phyloP scores from a whole-genome alignment of 805 yeast genomes.

The Suhomyces xylopsoci region DNA sequence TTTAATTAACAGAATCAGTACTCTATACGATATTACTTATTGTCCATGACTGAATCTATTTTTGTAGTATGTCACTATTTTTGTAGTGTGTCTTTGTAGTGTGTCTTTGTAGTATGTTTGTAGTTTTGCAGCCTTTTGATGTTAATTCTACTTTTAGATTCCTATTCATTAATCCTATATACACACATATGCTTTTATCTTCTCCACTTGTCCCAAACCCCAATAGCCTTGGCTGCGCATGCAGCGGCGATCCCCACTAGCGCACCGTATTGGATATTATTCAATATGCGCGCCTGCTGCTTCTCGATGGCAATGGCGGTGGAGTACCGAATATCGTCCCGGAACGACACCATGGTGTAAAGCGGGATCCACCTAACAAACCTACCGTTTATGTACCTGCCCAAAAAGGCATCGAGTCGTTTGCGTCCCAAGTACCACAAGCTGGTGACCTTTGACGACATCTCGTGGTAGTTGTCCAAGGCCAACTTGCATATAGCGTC shows the following conservation, averaged over 20 bases:
- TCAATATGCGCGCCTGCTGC: slow-evolving; percentile 54
- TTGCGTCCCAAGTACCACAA: slow-evolving; percentile 61
- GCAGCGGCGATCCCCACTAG: slow-evolving; percentile 7
- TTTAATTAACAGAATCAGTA: too few species aligned
- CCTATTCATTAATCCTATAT: neutral
- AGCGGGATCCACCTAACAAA: slow-evolving; percentile 69
- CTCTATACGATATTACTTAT: too few species aligned
- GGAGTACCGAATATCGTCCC: slow-evolving; percentile 77
- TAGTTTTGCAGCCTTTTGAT: too few species aligned
- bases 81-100: too few species aligned
- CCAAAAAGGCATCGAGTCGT: slow-evolving; percentile 61
- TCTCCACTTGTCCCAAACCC: slow-evolving; percentile 6
- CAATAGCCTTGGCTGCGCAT: slow-evolving; percentile 6
- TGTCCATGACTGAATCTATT: too few species aligned
- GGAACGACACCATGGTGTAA: slow-evolving; percentile 89
- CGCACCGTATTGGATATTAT: slow-evolving; percentile 20
- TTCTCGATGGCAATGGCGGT: slow-evolving; percentile 55
- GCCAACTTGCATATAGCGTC: slow-evolving; percentile 77
- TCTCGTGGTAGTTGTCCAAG: slow-evolving; percentile 76
- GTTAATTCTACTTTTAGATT: too few species aligned
- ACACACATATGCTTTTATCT: neutral
- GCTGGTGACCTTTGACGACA: slow-evolving; percentile 77
- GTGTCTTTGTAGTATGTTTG: too few species aligned
- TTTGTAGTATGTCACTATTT: too few species aligned
- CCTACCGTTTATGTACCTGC: slow-evolving; percentile 50